Evolutionary conservation across 139 green algal species (phyloP), one percentile per base, ranked within the genome.

Genomic region (Zygnema circumcarinatum): DNA sequence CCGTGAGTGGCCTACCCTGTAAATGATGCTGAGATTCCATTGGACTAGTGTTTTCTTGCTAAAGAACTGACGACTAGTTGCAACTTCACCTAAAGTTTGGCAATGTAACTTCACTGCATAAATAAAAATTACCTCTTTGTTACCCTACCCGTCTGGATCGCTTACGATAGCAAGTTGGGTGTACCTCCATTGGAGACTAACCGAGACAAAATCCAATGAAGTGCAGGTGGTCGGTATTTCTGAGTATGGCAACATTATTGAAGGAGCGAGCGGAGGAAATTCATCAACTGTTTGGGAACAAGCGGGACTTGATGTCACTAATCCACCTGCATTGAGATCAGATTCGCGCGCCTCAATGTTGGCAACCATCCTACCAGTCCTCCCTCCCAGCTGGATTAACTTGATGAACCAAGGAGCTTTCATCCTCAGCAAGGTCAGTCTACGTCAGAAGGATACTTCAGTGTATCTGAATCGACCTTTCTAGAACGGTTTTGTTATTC

Each of bases 351-450:
- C 16, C 16, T 7, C 47, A 7, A 25, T 62, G 47, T 62, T 16
- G 47, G 47, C 47, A 62, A 62, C 47, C 47, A 16, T 62, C 16
- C 7, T 62, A 25, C 16, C 47, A 25, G 7, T 62, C 16, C 16
- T 62, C 7, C 47, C 47, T 62, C 47, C 47, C 7, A 16, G 7
- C 7, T 25, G 7, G 47, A 7, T 25, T 25, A 62, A 16, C 7
- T 0, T 0, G 16, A 68, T 86, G 22, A 42, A 86, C 2, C 80
- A 81, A 29, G 52, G 39, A 1, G 80, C 39, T 1, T 86, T 81
- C 21, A 86, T 86, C 32, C 32, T 86, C 2, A 81, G 67, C 54
- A 86, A 86, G 80, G 80, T 86, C 20, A 62, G 16, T 62, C n/a
- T n/a, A n/a, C n/a, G n/a, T n/a, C n/a, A n/a, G n/a, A n/a, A n/a